Base-by-base conservation (phyloP, 164 flowering plant genomes). In the Akebia trifoliata region DNA sequence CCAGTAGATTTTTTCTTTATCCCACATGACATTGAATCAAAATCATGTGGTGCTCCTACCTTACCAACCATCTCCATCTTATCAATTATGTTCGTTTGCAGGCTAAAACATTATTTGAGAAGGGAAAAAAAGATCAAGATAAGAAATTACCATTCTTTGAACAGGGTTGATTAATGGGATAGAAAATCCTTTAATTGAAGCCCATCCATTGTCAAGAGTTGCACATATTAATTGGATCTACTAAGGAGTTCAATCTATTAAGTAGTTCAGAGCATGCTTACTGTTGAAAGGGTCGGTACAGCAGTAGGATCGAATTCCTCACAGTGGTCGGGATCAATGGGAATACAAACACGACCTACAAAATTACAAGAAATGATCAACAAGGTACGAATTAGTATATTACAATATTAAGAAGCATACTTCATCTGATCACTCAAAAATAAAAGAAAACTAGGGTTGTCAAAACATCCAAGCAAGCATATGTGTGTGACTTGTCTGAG, bases 321-420 rank as follows among this genome's bases (percentile, higher is more conserved):
- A 64, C 95, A 90, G 10, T 49, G 15, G 8, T 77, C 57, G 36
- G 99, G 96, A 63, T 90, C 91, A 71, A 94, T 88, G 3, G 99
- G 99, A 59, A 94, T 78, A 70, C 99, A 94, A 42, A 90, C 91
- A 71, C 84, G 90, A 22, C 99, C 97, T 94, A 75, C 57, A 42
- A 54, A 56, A 61, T 22, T 43, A 17, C 32, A 53, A 38, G 36
- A 56, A 50, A 51, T 30, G 22, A 24, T 38, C 48, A 35, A 6
- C 14, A 34, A 48, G 1, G n/a, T 42, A n/a, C n/a, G n/a, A n/a
- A n/a, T n/a, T n/a, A n/a, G 6, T 6, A 24, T 10, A 31, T 3
- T 22, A 40, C 8, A 28, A 53, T 20, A 21, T 18, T 34, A 44
- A 12, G 29, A 61, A 61, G 32, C 49, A 61, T 20, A 20, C 25